These are phyloP conservation scores for Lachnellula subtilissima DNA, from an alignment of 2,329 filamentous ascomycete genomes.

Conservation along the genomic window DNA sequence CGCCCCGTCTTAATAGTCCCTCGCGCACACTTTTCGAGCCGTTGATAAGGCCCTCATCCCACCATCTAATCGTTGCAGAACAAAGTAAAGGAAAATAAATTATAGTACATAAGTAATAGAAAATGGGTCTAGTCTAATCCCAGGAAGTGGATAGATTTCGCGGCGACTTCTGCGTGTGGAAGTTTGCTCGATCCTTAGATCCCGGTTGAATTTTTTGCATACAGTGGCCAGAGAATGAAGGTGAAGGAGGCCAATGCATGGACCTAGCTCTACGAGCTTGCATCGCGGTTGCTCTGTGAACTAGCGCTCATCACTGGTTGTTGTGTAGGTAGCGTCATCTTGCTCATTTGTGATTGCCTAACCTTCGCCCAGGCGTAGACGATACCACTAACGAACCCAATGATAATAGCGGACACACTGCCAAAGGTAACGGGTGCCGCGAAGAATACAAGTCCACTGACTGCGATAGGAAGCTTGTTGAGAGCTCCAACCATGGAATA, in stretches of 20 bases:
- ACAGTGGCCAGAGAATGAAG: slow-evolving; percentile 4
- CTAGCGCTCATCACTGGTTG: slow-evolving; percentile 79
- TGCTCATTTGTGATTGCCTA: slow-evolving; percentile 64
- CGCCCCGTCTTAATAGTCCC: slow-evolving; percentile 5
- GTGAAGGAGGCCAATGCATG: slow-evolving; percentile 1
- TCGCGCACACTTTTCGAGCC: slow-evolving; percentile 9
- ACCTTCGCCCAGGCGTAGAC: slow-evolving; percentile 87
- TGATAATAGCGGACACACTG: slow-evolving; percentile 82
- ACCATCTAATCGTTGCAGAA: slow-evolving; percentile 15
- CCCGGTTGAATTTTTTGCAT: neutral
- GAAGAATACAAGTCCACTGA: slow-evolving; percentile 93
- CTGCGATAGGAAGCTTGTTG: slow-evolving; percentile 94
- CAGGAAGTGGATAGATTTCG: neutral
- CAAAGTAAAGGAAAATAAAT: slow-evolving; percentile 3
- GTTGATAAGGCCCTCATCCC: slow-evolving; percentile 4
- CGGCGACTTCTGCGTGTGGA: neutral
- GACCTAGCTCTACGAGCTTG: slow-evolving; percentile 33
- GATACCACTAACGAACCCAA: slow-evolving; percentile 88
- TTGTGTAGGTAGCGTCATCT: slow-evolving; percentile 62
- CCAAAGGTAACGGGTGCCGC: slow-evolving; percentile 88
- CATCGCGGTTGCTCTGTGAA: slow-evolving; percentile 84
- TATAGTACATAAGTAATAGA: slow-evolving; percentile 22
- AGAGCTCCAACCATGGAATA: slow-evolving; percentile 98
- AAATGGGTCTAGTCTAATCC: slow-evolving; percentile 7
- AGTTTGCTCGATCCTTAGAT: slow-evolving; percentile 1